Evolutionary conservation across 768 basidiomycete species (phyloP).

Genomic region (Collybiopsis luxurians): DNA sequence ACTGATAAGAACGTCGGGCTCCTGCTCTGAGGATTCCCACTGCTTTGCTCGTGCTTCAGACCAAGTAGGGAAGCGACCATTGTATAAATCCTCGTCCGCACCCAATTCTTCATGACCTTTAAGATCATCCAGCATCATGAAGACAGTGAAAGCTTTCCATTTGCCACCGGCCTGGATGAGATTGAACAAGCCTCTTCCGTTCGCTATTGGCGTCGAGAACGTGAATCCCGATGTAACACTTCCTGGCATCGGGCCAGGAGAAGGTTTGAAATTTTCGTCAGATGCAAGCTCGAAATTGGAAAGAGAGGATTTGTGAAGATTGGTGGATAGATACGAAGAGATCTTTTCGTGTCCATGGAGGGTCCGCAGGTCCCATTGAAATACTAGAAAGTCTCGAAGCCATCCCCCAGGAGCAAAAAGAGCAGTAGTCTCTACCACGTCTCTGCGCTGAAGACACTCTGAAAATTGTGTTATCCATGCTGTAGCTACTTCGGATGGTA

Average conservation of each 20-base stretch:
- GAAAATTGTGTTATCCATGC: too few species aligned
- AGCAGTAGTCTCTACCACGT: too few species aligned
- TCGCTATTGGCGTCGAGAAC: neutral
- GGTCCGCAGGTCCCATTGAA: neutral
- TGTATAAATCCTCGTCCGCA: slow-evolving; percentile 5
- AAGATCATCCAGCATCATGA: slow-evolving; percentile 7
- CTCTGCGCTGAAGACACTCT: too few species aligned
- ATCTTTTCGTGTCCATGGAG: neutral
- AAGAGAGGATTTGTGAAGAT: too few species aligned
- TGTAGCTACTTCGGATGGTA: too few species aligned
- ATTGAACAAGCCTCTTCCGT: neutral
- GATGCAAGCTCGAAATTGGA: too few species aligned
- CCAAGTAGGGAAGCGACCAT: neutral
- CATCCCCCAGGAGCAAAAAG: too few species aligned
- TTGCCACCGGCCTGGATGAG: neutral
- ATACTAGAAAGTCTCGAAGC: too few species aligned
- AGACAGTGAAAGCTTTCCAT: slow-evolving; percentile 15
- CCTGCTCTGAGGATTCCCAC: neutral
- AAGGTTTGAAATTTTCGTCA: too few species aligned
- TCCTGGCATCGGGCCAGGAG: too few species aligned
- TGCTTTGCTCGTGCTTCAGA: neutral
- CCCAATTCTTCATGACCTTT: slow-evolving; percentile 16
- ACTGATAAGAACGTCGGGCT: neutral
- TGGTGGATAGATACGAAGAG: too few species aligned
- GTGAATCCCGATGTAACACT: neutral